Evolutionary conservation across 805 yeast genomes (phyloP).

Genomic region (Candida pseudofarinosa): DNA sequence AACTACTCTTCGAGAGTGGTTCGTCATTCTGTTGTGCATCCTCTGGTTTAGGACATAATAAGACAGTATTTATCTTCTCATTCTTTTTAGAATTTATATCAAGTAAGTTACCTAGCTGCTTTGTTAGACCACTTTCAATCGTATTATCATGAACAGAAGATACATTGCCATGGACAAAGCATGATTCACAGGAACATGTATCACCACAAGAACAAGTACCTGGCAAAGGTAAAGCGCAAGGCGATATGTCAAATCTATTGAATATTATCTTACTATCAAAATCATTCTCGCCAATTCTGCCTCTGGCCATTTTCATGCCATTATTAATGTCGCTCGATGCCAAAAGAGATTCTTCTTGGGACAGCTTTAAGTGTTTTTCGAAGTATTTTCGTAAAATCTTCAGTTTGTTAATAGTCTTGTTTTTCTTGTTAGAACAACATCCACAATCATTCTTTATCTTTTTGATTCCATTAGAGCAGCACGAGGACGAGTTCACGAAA

Average conservation of each 20-base stretch:
- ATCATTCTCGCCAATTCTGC: conserved; percentile 8
- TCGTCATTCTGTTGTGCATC: background rate
- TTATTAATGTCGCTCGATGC: conserved; percentile 4
- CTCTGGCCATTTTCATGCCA: conserved; percentile 1
- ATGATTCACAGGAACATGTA: conserved; percentile 34
- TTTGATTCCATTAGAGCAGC: conserved; percentile 18
- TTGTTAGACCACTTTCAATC: background rate
- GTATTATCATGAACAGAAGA: background rate
- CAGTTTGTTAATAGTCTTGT: conserved; percentile 28
- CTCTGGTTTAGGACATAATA: background rate
- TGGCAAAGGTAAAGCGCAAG: conserved; percentile 25
- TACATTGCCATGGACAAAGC: conserved; percentile 29
- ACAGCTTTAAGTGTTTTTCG: conserved; percentile 17
- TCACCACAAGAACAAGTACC: conserved; percentile 36
- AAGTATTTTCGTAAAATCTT: conserved; percentile 32
- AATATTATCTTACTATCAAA: background rate
- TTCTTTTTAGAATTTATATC: background rate
- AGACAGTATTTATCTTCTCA: background rate
- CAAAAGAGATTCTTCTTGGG: background rate
- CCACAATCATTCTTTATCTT: conserved; percentile 23
- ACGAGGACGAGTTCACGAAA: conserved; percentile 34
- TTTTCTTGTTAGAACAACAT: conserved; percentile 25
- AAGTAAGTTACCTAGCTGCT: background rate
- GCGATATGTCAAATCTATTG: conserved; percentile 13
- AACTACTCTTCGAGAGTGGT: background rate